phyloP scores from a whole-genome alignment of 306 rosid species.

The Macrotyloma uniflorum region DNA sequence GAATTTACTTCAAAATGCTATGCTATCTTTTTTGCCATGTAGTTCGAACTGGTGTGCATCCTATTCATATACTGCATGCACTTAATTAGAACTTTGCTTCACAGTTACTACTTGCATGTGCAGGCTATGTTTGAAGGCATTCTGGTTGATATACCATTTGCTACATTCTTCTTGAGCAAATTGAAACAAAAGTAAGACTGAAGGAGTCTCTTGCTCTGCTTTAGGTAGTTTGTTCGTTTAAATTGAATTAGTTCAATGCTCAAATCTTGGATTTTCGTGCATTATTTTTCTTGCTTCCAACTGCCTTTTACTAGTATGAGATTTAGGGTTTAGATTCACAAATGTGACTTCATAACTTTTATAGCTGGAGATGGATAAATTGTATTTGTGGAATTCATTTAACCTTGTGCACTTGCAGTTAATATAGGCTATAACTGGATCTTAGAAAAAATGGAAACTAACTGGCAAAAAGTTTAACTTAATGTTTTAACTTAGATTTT shows the following conservation, averaged over 20 bases:
- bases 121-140: conserved; percentile 99
- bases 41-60: not conserved
- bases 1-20: conserved; percentile 6
- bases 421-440: not conserved
- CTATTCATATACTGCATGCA: not conserved
- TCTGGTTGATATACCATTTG: conserved; percentile 96
- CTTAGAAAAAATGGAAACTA: conserved; percentile 44
- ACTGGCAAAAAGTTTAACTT: not conserved
- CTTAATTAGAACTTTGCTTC: conserved; percentile 30
- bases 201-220: conserved; percentile 39
- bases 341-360: conserved; percentile 12
- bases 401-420: not conserved
- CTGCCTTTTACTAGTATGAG: conserved; percentile 28
- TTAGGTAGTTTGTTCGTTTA: conserved; percentile 27
- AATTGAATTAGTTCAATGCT: conserved; percentile 24
- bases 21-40: conserved; percentile 12
- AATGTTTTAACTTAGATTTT: not conserved
- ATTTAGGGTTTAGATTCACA: too few species aligned
- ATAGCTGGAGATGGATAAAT: not conserved
- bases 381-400: conserved; percentile 23
- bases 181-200: conserved; percentile 89
- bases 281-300: conserved; percentile 9
- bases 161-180: conserved; percentile 96
- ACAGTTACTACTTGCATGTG: conserved; percentile 26
- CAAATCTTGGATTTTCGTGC: conserved; percentile 9